Base-by-base conservation (phyloP, 768 basidiomycete species). In the Stropharia rugosoannulata region DNA sequence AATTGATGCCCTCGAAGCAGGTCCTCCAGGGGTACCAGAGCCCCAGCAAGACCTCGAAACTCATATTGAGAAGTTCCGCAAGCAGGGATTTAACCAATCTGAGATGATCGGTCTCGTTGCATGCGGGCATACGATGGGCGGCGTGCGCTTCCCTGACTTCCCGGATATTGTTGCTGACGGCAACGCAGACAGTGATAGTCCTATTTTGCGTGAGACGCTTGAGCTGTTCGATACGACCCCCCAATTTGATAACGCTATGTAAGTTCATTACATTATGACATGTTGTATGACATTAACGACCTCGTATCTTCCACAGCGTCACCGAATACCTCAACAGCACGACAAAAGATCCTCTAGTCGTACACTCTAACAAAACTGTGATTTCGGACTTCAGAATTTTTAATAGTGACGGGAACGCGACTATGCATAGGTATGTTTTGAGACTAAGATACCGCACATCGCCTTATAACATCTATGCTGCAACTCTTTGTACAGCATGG, bases 61-160 rank as follows among this genome's bases (percentile, higher is more conserved):
- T 0, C 73, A 74, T 54, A 71, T 63, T 2, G 65, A 68, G 18
- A 66, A 61, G 25, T 80, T 80, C 63, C 56, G 69, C 4, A 65
- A 68, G 1, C 66, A 72, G 57, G 79, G 78, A 0, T 81, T 77
- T 59, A 68, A 64, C 4, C 62, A 63, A 15, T 59, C 68, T n/a
- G 76, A 79, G 50, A 78, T 79, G 22, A 22, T 22, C 22, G 22
- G 22, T 4, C 22, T 22, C 22, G 22, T 22, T 22, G 22, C 22
- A 22, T 79, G 78, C 60, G 79, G 78, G 1, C 78, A 79, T 59
- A 76, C 77, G 3, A 53, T 80, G 4, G 79, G 78, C 22, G 73
- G 73, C 42, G 76, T 78, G 7, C 70, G 76, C 36, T 75, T 67
- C 56, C 64, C 65, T 0, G 75, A 75, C 49, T 77, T 78, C 43